Percentiles rank a stretch among this genome's conserved stretches.
phyloP scores from a whole-genome alignment of 495 filamentous ascomycete genomes.

The Hypoxylon rickii region DNA sequence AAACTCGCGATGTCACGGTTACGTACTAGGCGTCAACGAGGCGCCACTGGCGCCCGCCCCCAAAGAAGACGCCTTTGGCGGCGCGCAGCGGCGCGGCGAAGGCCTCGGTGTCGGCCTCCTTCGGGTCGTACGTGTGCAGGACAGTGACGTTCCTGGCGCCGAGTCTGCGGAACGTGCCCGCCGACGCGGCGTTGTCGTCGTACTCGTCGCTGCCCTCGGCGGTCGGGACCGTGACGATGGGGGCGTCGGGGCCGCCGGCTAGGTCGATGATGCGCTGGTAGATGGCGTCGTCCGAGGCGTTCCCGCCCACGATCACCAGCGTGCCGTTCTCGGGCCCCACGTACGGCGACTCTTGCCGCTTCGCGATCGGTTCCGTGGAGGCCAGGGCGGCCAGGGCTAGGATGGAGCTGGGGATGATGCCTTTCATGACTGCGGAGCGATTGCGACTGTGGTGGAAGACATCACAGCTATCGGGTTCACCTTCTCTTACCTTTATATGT shows the following conservation, averaged over 20 bases:
- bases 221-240: slow-evolving; percentile 55
- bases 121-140: slow-evolving; percentile 40
- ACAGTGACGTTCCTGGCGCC: slow-evolving; percentile 41
- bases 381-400: slow-evolving; percentile 22
- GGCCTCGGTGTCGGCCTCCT: slow-evolving; percentile 39
- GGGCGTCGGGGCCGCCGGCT: slow-evolving; percentile 47
- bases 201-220: slow-evolving; percentile 36
- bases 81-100: slow-evolving; percentile 36
- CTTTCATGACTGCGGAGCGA: slow-evolving; percentile 12
- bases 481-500: slow-evolving; percentile 12
- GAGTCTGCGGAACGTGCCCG: slow-evolving; percentile 38
- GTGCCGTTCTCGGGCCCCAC: slow-evolving; percentile 40
- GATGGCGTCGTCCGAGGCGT: slow-evolving; percentile 48
- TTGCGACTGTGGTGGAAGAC: not conserved
- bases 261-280: slow-evolving; percentile 50
- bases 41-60: slow-evolving; percentile 41
- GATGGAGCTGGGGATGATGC: slow-evolving; percentile 6
- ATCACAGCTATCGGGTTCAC: not conserved
- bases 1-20: too few relatives aligned
- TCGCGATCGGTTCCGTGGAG: slow-evolving; percentile 7
- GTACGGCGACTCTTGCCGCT: slow-evolving; percentile 34
- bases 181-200: slow-evolving; percentile 37
- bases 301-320: slow-evolving; percentile 42
- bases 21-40: slow-evolving; percentile 44
- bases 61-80: slow-evolving; percentile 41